A percentile compares a stretch with the other conserved stretches of the same genome.
phyloP scores from a whole-genome alignment of 2,329 filamentous ascomycete species.

The Rhynchosporium agropyri region DNA sequence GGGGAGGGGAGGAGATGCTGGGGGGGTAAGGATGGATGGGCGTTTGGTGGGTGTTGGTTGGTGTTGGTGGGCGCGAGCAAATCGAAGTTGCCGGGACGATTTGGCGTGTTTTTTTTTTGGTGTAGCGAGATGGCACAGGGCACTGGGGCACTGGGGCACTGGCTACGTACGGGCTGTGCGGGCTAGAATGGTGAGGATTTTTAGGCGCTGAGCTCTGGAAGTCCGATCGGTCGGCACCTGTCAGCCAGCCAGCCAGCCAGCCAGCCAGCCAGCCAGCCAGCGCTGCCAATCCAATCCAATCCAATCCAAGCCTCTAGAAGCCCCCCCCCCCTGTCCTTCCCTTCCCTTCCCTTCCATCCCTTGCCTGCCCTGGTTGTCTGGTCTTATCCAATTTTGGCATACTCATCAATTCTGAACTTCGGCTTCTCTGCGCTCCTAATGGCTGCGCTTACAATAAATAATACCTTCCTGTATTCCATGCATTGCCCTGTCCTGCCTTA shows the following conservation, averaged over 20 bases:
- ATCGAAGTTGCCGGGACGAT: too few species aligned
- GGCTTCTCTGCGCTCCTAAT: background rate
- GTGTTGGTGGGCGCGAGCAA: background rate
- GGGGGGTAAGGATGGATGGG: background rate
- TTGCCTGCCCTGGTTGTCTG: too few species aligned
- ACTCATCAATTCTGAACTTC: background rate
- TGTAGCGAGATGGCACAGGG: background rate
- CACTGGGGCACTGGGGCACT: too few species aligned
- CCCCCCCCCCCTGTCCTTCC: background rate
- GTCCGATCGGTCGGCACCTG: too few species aligned
- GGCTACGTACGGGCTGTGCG: too few species aligned
- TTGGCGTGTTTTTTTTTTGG: too few species aligned
- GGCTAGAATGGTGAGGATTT: too few species aligned
- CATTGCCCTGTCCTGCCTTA: background rate
- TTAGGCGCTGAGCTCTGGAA: too few species aligned
- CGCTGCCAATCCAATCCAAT: background rate
- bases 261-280: too few species aligned
- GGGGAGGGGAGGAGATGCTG: background rate
- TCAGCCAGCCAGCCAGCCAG: too few species aligned
- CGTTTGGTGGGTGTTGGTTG: background rate
- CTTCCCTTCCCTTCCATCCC: background rate
- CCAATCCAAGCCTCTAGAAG: too few species aligned
- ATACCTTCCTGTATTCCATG: background rate
- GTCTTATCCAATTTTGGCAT: too few species aligned
- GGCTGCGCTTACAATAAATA: constrained; percentile 7